Conservation (phyloP, 768 basidiomycete genomes). For the Pulveroboletus ravenelii region DNA sequence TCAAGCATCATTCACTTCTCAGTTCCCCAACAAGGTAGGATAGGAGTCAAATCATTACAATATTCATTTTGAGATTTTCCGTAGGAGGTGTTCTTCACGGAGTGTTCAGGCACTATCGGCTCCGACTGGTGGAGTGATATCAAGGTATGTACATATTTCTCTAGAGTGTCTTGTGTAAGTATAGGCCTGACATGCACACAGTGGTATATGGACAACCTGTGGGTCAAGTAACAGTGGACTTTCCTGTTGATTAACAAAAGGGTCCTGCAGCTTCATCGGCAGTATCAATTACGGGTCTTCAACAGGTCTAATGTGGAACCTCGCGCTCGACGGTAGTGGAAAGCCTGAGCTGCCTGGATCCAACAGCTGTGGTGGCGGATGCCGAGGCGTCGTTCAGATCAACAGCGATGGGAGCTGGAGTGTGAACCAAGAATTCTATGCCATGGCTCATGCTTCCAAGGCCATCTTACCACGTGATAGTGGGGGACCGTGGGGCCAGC, state of each 20-base stretch:
- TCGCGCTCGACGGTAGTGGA: constrained; percentile 60
- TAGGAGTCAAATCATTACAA: not conserved
- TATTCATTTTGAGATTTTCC: not conserved
- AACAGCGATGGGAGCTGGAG: constrained; percentile 59
- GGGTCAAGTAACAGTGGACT: constrained; percentile 13
- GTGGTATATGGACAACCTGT: constrained; percentile 74
- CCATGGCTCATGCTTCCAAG: constrained; percentile 72
- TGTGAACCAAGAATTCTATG: constrained; percentile 73
- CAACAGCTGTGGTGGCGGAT: constrained; percentile 59
- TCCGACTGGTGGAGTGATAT: constrained; percentile 79
- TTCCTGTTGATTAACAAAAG: constrained; percentile 22
- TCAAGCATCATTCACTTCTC: constrained; percentile 53
- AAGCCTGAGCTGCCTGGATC: constrained; percentile 64
- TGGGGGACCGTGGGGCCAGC: constrained; percentile 63
- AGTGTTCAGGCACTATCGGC: constrained; percentile 62
- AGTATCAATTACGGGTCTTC: constrained; percentile 29
- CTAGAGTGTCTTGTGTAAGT: not conserved
- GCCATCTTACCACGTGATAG: constrained; percentile 65
- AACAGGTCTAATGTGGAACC: constrained; percentile 69
- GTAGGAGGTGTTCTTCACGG: constrained; percentile 44
- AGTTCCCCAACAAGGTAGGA: constrained; percentile 48
- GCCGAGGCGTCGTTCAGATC: constrained; percentile 62
- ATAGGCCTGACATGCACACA: constrained; percentile 7
- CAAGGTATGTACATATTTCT: constrained; percentile 42
- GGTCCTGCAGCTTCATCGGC: constrained; percentile 36